Base-by-base conservation (phyloP, 2,329 filamentous ascomycete species). In the Zopfia rhizophila region DNA sequence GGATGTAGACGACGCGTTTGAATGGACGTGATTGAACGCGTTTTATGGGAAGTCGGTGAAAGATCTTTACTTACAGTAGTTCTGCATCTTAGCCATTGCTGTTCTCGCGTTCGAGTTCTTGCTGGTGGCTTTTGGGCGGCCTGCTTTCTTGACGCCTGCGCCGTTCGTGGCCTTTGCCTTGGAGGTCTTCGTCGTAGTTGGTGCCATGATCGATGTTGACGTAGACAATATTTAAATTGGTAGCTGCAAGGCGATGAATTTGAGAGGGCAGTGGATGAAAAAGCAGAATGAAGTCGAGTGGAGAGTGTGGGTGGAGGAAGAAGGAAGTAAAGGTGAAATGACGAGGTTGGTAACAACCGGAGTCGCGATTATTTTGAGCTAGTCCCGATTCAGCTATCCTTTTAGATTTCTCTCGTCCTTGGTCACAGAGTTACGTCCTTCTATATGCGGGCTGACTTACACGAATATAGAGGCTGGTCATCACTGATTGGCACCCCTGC, bases 71-170 rank as follows among this genome's bases (percentile, higher is more conserved):
- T 56, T 45, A 70, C 68, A 70, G 55, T 56, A 72, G 21, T 57
- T 60, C 45, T 70, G 67, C 67, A 72, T 70, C 53, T 61, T 63
- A 30, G 55, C 51, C 62, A 70, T 66, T n/a, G 63, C 61, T 10
- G 40, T 53, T 32, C 48, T 60, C 3, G 66, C 60, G 11, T 66
- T 67, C 23, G 51, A 47, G 32, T 55, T 60, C 51, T 62, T 66
- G 30, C 28, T 30, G 22, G 42, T 47, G 7, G 16, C 45, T 21
- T 56, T 55, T 23, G 56, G 57, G 14, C 51, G 32, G 19, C 51
- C 58, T 5, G 51, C 40, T 48, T 67, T 69, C 55, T 62, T 68
- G 32, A 69, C 60, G 25, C 65, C 66, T 5, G 56, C 56, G 38
- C 22, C 41, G 30, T 23, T 54, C 45, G 17, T 24, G 11, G 55